These are phyloP conservation scores for Allium sativum DNA, from an alignment of 106 monocot genomes.

Conservation along the genomic window DNA sequence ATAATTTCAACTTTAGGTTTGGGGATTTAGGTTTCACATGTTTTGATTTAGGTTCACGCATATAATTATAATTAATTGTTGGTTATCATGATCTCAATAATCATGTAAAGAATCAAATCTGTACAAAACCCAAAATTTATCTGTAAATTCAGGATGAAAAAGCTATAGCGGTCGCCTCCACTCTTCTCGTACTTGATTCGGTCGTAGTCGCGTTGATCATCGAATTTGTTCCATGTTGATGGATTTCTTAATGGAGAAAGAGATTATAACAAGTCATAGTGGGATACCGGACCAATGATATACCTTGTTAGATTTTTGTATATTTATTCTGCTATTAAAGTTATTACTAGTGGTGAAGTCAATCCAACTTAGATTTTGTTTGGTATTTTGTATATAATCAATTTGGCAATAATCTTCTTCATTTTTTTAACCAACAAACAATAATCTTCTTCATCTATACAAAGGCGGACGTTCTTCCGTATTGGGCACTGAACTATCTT, in stretches of 20 bases:
- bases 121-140: neutral
- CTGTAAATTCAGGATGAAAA: conserved; percentile 2
- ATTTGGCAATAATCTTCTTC: conserved; percentile 55
- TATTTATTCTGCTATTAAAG: conserved; percentile 63
- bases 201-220: conserved; percentile 73
- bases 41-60: too few relatives aligned
- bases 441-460: conserved; percentile 72
- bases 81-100: neutral
- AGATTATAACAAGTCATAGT: conserved; percentile 79
- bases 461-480: conserved; percentile 62
- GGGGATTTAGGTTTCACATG: too few relatives aligned
- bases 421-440: too few relatives aligned
- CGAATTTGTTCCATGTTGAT: conserved; percentile 78
- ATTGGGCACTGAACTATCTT: too few relatives aligned
- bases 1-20: too few relatives aligned
- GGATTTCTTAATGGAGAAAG: conserved; percentile 92
- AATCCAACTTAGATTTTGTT: conserved; percentile 93
- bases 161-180: conserved; percentile 14
- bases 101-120: conserved; percentile 2
- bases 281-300: conserved; percentile 92
- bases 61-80: too few relatives aligned
- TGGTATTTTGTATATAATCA: conserved; percentile 72
- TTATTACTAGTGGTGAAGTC: conserved; percentile 68
- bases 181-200: conserved; percentile 45
- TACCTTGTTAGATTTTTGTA: conserved; percentile 97